These are phyloP conservation scores for Penicillium freii DNA, from an alignment of 2,329 filamentous ascomycete genomes.

Conservation along the genomic window DNA sequence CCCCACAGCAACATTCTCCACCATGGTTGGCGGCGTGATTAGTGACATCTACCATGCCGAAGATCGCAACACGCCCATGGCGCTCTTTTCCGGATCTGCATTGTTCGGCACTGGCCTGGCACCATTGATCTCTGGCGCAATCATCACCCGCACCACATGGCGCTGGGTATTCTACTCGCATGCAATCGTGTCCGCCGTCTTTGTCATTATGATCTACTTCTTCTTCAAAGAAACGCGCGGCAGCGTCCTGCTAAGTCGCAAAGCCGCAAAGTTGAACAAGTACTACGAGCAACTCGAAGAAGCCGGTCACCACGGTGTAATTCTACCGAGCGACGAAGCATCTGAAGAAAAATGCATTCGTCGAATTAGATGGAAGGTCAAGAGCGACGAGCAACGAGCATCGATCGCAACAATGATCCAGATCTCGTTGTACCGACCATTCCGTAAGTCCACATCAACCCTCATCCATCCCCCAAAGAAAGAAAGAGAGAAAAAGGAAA, in stretches of 20 bases:
- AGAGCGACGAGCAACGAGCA: conserved; percentile 71
- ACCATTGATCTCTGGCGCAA: conserved; percentile 67
- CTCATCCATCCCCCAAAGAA: background rate
- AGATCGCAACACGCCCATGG: conserved; percentile 85
- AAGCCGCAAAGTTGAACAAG: conserved; percentile 68
- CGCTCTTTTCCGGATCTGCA: conserved; percentile 76
- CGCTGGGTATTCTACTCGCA: conserved; percentile 90
- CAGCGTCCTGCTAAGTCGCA: conserved; percentile 72
- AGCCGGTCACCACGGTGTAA: conserved; percentile 58
- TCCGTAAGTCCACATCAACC: conserved; percentile 50
- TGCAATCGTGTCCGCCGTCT: conserved; percentile 63
- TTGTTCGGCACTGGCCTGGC: conserved; percentile 77
- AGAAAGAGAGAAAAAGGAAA: no score
- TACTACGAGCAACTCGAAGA: conserved; percentile 76
- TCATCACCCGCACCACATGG: conserved; percentile 68
- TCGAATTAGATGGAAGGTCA: conserved; percentile 76
- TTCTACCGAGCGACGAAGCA: conserved; percentile 40
- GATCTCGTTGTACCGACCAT: conserved; percentile 73
- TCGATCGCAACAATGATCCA: conserved; percentile 67
- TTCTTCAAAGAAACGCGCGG: conserved; percentile 82
- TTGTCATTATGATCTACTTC: conserved; percentile 63
- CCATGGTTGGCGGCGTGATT: conserved; percentile 89
- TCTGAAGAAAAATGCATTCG: conserved; percentile 34
- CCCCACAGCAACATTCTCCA: conserved; percentile 63
- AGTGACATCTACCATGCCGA: conserved; percentile 78